phyloP scores from a whole-genome alignment of 805 yeast species.

The Yarrowia hollandica region DNA sequence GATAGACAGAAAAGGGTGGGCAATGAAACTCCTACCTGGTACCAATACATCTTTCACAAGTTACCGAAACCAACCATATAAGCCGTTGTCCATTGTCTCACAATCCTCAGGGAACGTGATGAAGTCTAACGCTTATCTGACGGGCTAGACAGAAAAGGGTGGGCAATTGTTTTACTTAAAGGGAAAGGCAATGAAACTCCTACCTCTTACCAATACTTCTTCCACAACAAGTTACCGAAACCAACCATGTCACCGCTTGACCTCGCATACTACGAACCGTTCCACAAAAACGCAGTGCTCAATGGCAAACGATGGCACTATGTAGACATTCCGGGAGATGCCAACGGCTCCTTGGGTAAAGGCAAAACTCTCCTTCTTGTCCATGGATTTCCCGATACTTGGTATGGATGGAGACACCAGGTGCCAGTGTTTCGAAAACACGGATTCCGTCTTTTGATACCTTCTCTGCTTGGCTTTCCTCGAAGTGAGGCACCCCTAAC shows the following conservation, averaged over 20 bases:
- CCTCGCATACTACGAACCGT: constrained; percentile 22
- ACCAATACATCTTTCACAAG: no score
- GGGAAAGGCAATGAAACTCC: no score
- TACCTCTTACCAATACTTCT: no score
- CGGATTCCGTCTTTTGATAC: constrained; percentile 11
- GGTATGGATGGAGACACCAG: constrained; percentile 29
- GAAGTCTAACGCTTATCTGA: neutral
- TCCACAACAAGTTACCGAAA: no score
- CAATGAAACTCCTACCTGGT: no score
- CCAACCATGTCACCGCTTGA: neutral
- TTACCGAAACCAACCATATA: no score
- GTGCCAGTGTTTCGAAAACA: constrained; percentile 5
- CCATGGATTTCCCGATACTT: constrained; percentile 25
- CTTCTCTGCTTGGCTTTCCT: constrained; percentile 18
- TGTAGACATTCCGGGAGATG: constrained; percentile 24
- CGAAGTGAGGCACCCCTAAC: constrained; percentile 19
- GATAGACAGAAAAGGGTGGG: no score
- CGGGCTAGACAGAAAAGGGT: no score
- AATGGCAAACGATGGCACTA: constrained; percentile 30
- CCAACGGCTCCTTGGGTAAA: neutral
- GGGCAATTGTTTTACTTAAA: no score
- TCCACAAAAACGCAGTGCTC: constrained; percentile 12
- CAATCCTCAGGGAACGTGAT: neutral
- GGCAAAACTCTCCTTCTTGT: neutral
- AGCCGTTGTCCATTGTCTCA: neutral